phyloP scores from a whole-genome alignment of 1,284 basidiomycete genomes.

The Leccinum griseonigrum region DNA sequence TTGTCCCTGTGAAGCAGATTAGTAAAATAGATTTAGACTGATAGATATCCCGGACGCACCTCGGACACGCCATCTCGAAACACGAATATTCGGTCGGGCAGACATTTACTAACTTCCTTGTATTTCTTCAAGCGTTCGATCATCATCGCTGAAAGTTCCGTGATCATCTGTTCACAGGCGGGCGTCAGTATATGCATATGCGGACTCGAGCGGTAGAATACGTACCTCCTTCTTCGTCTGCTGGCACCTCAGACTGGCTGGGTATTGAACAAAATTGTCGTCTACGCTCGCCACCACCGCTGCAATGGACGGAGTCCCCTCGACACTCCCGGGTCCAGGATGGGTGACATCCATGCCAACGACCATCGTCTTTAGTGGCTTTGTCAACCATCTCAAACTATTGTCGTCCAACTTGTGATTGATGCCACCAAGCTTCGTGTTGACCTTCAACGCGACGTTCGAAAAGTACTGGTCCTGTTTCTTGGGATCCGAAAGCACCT shows the following conservation, averaged over 20 bases:
- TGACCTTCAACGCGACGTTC: slow-evolving; percentile 41
- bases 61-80: slow-evolving; percentile 71
- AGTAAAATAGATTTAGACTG: slow-evolving; percentile 1
- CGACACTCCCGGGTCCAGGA: slow-evolving; percentile 57
- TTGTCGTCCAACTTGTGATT: slow-evolving; percentile 63
- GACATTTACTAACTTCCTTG: slow-evolving; percentile 46
- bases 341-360: slow-evolving; percentile 77
- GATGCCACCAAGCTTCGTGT: slow-evolving; percentile 75
- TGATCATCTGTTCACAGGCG: slow-evolving; percentile 53
- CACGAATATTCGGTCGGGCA: slow-evolving; percentile 56
- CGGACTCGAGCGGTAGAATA: background rate
- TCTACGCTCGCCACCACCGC: slow-evolving; percentile 78
- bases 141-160: slow-evolving; percentile 62
- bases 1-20: slow-evolving; percentile 52
- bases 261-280: slow-evolving; percentile 64
- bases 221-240: slow-evolving; percentile 67
- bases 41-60: slow-evolving; percentile 42
- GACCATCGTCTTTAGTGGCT: slow-evolving; percentile 64
- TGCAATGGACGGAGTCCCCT: slow-evolving; percentile 74
- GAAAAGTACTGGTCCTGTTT: slow-evolving; percentile 76
- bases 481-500: slow-evolving; percentile 50
- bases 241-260: slow-evolving; percentile 65
- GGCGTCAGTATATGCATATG: background rate
- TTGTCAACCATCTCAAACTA: slow-evolving; percentile 61
- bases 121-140: slow-evolving; percentile 61